Evolutionary conservation across 1,284 basidiomycete genomes (phyloP).

Genomic region (Irpex rosettiformis): DNA sequence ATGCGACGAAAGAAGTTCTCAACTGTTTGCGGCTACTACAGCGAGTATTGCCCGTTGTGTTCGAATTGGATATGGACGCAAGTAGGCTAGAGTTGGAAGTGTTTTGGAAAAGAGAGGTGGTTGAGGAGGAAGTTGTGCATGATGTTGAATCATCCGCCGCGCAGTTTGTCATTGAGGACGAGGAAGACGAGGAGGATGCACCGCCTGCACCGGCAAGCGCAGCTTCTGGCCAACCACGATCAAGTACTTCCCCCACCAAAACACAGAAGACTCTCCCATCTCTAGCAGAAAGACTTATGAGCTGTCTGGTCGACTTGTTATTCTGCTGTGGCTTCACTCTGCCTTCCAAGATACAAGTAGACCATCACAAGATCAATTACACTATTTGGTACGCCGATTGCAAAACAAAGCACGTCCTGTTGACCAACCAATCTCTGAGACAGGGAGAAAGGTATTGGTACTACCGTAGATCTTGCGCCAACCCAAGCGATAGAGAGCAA

Average conservation of each 20-base stretch:
- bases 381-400: conserved; percentile 73
- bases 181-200: conserved; percentile 58
- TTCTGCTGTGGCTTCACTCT: conserved; percentile 93
- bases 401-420: neutral
- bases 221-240: conserved; percentile 19
- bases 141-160: conserved; percentile 31
- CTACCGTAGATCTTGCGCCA: conserved; percentile 70
- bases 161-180: conserved; percentile 84
- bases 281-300: conserved; percentile 76
- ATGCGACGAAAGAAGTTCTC: conserved; percentile 78
- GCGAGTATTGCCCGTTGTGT: conserved; percentile 83
- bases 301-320: conserved; percentile 75
- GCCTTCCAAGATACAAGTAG: conserved; percentile 72
- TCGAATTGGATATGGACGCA: conserved; percentile 76
- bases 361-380: conserved; percentile 85
- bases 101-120: conserved; percentile 60
- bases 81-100: conserved; percentile 68
- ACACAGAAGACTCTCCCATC: conserved; percentile 59
- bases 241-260: conserved; percentile 16
- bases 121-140: conserved; percentile 30
- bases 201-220: conserved; percentile 18
- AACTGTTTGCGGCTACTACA: conserved; percentile 87
- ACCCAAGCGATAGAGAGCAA: conserved; percentile 71
- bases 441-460: conserved; percentile 90
- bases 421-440: neutral